Evolutionary conservation across 2,329 filamentous ascomycete genomes (phyloP).

Genomic region (Zalaria obscura): DNA sequence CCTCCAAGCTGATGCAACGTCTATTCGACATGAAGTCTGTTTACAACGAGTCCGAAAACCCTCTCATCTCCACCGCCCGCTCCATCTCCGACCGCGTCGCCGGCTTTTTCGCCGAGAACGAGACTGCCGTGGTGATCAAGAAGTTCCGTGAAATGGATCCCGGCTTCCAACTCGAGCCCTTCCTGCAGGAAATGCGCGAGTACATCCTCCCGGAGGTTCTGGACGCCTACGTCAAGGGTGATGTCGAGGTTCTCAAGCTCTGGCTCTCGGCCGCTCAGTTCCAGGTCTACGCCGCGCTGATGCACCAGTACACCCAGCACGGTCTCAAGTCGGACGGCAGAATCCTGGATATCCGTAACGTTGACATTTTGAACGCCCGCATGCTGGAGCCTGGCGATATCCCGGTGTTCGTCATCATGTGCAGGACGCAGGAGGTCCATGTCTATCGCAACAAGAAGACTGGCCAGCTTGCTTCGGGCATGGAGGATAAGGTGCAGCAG

Average conservation of each 20-base stretch:
- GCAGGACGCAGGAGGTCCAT: constrained; percentile 92
- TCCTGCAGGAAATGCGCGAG: constrained; percentile 87
- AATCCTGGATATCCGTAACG: constrained; percentile 87
- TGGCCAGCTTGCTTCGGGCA: constrained; percentile 78
- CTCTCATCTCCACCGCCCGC: constrained; percentile 79
- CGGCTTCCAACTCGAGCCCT: constrained; percentile 85
- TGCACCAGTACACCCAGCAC: constrained; percentile 86
- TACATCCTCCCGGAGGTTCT: constrained; percentile 96
- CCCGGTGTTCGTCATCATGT: constrained; percentile 94
- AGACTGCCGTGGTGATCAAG: constrained; percentile 95
- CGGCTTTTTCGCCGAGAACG: constrained; percentile 96
- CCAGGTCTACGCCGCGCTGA: constrained; percentile 90
- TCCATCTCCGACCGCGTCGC: constrained; percentile 87
- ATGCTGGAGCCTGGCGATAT: constrained; percentile 77
- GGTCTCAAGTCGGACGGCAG: constrained; percentile 90
- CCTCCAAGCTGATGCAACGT: constrained; percentile 74
- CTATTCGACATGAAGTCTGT: constrained; percentile 73
- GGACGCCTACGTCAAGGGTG: constrained; percentile 95
- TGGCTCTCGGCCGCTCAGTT: constrained; percentile 96
- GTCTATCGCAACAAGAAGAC: constrained; percentile 90
- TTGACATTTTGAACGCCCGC: constrained; percentile 71
- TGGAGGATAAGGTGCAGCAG: constrained; percentile 97
- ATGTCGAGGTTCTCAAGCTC: constrained; percentile 75
- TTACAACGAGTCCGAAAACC: constrained; percentile 96
- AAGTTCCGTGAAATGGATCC: constrained; percentile 96